Base-by-base conservation (phyloP, 108 stramenopile genomes). In the Skeletonema grethae region DNA sequence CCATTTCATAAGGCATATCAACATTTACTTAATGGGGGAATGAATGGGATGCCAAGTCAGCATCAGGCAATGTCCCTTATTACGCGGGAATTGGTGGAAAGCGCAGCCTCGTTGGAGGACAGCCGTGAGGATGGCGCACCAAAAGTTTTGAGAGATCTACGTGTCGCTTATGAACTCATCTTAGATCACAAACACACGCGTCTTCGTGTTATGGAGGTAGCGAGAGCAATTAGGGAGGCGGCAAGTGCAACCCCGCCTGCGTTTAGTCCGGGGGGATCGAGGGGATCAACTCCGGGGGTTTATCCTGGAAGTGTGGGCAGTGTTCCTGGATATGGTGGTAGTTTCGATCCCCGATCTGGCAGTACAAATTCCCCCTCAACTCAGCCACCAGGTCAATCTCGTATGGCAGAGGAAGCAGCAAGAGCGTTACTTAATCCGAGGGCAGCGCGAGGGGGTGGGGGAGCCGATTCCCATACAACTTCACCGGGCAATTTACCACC, bases 111-210 rank as follows among this genome's bases (percentile, higher is more conserved):
- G 7, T 70, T 90, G 67, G 91, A 91, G 69, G 95, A 93, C 69
- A 89, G 82, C 60, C 90, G 91, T 25, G 89, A 93, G 34, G 85
- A 83, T 46, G 87, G 86, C 46, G 87, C 92, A 6, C 90, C 92
- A 9, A 96, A 96, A 72, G 74, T 93, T 29, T 69, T 96, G 63
- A 75, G 88, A 70, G 95, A 96, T 74, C 77, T 98, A 36, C 91
- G 95, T 7, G 96, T 97, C 63, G 97, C 97, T 38, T 98, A 98
- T 70, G 98, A 98, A 82, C 88, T 98, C 7, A 93, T 98, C 64
- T 85, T 98, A 22, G 98, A 97, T 82, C 94, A 97, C 77, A 98
- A 98, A 70, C 94, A 96, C 64, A 96, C 97, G 7, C 89, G 95
- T 34, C 88, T 96, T 28, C 90, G 98, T 57, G 96, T 95, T 28